Percentiles rank a stretch among this genome's conserved stretches.
Evolutionary conservation across 768 basidiomycete genomes (phyloP).

Genomic region (Suillus cothurnatus): DNA sequence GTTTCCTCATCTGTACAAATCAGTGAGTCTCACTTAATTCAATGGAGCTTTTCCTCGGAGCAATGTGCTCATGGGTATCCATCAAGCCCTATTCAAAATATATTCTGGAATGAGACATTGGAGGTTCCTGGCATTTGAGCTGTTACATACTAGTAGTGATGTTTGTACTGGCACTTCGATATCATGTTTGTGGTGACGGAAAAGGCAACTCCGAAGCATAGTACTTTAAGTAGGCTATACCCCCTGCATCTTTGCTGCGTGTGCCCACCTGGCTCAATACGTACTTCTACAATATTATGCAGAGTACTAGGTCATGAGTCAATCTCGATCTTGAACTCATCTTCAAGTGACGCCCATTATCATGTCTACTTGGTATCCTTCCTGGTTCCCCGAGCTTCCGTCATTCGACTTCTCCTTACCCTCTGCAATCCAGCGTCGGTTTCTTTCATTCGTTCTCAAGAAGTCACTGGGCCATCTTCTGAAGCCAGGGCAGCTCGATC

Average conservation of each 20-base stretch:
- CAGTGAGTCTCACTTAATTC: neutral
- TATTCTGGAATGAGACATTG: neutral
- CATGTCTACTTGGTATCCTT: constrained; percentile 61
- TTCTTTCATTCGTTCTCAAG: constrained; percentile 88
- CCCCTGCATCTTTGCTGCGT: neutral
- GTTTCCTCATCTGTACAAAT: neutral
- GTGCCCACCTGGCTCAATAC: constrained; percentile 6
- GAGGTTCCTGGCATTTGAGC: neutral
- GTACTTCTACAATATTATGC: constrained; percentile 4
- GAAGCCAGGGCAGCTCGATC: constrained; percentile 87
- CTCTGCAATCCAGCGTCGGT: constrained; percentile 78
- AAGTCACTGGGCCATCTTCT: constrained; percentile 83
- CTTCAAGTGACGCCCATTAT: neutral
- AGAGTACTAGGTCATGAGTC: neutral
- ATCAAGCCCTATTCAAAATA: neutral
- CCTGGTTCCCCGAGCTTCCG: constrained; percentile 56
- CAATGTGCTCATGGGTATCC: neutral
- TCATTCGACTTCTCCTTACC: constrained; percentile 68
- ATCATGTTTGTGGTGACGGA: neutral
- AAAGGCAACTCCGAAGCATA: constrained; percentile 5
- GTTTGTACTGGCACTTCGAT: neutral
- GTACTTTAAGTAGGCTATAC: neutral
- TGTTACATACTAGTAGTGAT: neutral
- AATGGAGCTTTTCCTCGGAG: neutral
- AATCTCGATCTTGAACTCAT: constrained; percentile 1